Percentiles rank a stretch among this genome's conserved stretches.
Conservation (phyloP, 108 stramenopile genomes). For the Cyclotella atomus region DNA sequence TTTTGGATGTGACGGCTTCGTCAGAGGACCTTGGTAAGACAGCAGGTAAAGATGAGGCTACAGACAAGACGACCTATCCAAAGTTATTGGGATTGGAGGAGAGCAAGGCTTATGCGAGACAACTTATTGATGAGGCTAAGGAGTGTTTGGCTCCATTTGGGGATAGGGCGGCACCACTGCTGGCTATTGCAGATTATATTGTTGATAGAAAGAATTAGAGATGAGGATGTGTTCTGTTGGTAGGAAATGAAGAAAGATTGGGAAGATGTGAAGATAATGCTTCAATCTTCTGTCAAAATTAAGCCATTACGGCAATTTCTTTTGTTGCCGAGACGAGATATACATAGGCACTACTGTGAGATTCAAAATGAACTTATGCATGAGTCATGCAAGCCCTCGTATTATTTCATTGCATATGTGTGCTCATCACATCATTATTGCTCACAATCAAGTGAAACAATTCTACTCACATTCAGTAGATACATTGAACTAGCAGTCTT, state of each 20-base stretch:
- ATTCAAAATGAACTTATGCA: too few relatives aligned
- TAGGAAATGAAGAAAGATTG: neutral
- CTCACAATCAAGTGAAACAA: too few relatives aligned
- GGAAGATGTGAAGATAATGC: too few relatives aligned
- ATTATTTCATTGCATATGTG: too few relatives aligned
- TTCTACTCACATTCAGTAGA: too few relatives aligned
- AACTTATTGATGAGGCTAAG: slow-evolving; percentile 89
- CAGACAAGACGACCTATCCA: slow-evolving; percentile 94
- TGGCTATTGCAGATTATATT: slow-evolving; percentile 94
- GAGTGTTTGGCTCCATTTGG: slow-evolving; percentile 86
- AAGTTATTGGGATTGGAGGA: slow-evolving; percentile 95
- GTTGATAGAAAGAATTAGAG: slow-evolving; percentile 90
- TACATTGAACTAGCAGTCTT: too few relatives aligned
- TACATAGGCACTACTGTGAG: too few relatives aligned
- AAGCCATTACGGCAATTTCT: too few relatives aligned
- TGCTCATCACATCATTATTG: too few relatives aligned
- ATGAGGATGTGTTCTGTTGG: neutral
- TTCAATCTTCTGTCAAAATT: too few relatives aligned
- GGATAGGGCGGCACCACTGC: slow-evolving; percentile 82
- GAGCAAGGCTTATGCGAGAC: slow-evolving; percentile 83
- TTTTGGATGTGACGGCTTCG: slow-evolving; percentile 94
- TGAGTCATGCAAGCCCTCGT: too few relatives aligned
- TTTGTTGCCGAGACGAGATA: too few relatives aligned
- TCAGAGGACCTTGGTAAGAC: slow-evolving; percentile 96
- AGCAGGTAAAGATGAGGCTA: slow-evolving; percentile 91